Base-by-base conservation (phyloP, 2,329 filamentous ascomycete genomes). In the Aspergillus sp. region DNA sequence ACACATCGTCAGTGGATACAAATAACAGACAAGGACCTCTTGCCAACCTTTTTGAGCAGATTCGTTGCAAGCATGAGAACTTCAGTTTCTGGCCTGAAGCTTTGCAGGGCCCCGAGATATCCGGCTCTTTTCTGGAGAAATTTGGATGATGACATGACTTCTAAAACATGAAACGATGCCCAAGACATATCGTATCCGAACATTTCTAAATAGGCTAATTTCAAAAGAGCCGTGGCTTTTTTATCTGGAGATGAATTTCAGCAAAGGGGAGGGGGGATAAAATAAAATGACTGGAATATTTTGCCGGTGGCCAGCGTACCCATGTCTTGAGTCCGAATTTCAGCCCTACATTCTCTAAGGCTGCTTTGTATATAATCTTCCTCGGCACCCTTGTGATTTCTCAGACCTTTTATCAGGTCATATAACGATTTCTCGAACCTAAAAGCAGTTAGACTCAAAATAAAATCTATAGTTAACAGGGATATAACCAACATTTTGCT, bases 361-460 rank as follows among this genome's bases (percentile, higher is more conserved):
- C 89, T 92, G 75, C 91, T 89, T 72, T 96, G 90, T 59, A 99
- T 96, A 76, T 98, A 99, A 73, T 96, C 91, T 74, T 89, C 90
- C 79, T 99, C 95, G 71, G 88, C 90, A 68, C 93, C 93, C 77
- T 96, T 97, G 80, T 98, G 93, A 74, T 93, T 95, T 65, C 95
- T 89, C 72, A 99, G 82, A 69, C 95, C 95, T 77, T 93, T 86
- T 70, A 99, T 99, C 82, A 99, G 93, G 86, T 98, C 93, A 78
- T 97, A 96, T 19, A 99, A 86, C 43, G 95, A 97, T 79, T 99
- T 99, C 77, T 99, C 95, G 80, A 99, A 99, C 95, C 93, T 98
- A 51, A 12, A n/a, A 9, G 4, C n/a, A 31, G 27, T 52, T 51
- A 52, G 40, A 48, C 7, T 17, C 15, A 8, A 8, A 8, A 8